Evolutionary conservation across 148 eudicot genomes (phyloP).

Genomic region (Camellia lanceoleosa): DNA sequence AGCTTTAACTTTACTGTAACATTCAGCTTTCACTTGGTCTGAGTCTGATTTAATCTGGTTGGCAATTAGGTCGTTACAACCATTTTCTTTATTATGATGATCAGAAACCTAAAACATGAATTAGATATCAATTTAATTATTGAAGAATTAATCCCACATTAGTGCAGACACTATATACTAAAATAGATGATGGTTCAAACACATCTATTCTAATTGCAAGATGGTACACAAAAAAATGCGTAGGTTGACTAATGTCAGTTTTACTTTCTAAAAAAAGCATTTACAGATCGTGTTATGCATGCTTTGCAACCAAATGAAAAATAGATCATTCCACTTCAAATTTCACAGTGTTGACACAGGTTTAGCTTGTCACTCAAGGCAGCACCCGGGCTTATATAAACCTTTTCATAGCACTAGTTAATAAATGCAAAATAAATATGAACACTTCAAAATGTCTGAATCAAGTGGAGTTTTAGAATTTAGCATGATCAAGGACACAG

Average conservation of each 20-base stretch:
- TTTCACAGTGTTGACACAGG: background rate
- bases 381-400: background rate
- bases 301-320: constrained; percentile 18
- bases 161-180: background rate
- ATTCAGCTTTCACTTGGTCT: constrained; percentile 44
- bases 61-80: constrained; percentile 17
- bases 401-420: background rate
- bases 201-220: background rate
- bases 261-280: background rate
- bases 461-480: background rate
- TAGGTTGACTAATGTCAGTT: background rate
- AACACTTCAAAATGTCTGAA: background rate
- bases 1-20: constrained; percentile 41
- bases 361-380: background rate
- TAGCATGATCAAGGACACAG: background rate
- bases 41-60: constrained; percentile 34
- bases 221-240: background rate
- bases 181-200: background rate
- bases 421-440: background rate
- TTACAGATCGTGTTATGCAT: constrained; percentile 16
- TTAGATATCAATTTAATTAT: constrained; percentile 10
- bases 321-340: background rate
- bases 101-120: constrained; percentile 39
- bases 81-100: constrained; percentile 31
- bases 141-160: background rate